A percentile compares a stretch with the other conserved stretches of the same genome.
Conservation (phyloP, 2,329 filamentous ascomycete species). For the Aureobasidium sp. region DNA sequence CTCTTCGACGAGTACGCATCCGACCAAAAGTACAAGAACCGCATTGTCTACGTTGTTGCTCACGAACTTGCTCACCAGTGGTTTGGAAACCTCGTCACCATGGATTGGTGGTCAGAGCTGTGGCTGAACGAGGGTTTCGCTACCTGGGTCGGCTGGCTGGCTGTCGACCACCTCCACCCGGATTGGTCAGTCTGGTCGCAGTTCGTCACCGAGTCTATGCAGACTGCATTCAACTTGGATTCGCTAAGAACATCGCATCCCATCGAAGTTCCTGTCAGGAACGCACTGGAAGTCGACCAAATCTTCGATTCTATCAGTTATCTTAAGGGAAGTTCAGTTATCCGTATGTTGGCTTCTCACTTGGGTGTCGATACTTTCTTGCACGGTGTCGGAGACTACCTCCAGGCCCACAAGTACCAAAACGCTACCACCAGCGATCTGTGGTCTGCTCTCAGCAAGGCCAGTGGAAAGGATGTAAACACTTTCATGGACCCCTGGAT, state of each 20-base stretch:
- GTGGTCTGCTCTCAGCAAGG: constrained; percentile 80
- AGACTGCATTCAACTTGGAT: constrained; percentile 84
- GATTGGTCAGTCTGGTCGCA: constrained; percentile 98
- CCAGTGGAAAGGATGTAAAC: constrained; percentile 78
- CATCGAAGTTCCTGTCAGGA: constrained; percentile 89
- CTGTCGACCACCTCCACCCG: constrained; percentile 82
- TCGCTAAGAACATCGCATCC: constrained; percentile 86
- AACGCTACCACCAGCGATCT: constrained; percentile 88
- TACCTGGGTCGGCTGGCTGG: constrained; percentile 96
- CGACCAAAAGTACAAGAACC: constrained; percentile 82
- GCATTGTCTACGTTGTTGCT: constrained; percentile 94
- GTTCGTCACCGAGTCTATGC: constrained; percentile 91
- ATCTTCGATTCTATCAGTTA: constrained; percentile 98
- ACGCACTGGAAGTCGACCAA: constrained; percentile 93
- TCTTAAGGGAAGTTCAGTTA: constrained; percentile 89
- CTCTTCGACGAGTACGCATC: constrained; percentile 93
- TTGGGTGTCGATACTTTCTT: constrained; percentile 83
- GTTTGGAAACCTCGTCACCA: constrained; percentile 92
- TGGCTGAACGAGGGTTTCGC: constrained; percentile 97
- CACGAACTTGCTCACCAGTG: constrained; percentile 95
- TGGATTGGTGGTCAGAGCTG: constrained; percentile 67
- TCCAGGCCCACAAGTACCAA: constrained; percentile 79
- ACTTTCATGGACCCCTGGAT: constrained; percentile 93
- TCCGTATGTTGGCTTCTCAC: constrained; percentile 91
- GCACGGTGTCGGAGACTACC: constrained; percentile 79